Conservation (phyloP, 495 filamentous ascomycete genomes). For the Penicillium cinerascens region DNA sequence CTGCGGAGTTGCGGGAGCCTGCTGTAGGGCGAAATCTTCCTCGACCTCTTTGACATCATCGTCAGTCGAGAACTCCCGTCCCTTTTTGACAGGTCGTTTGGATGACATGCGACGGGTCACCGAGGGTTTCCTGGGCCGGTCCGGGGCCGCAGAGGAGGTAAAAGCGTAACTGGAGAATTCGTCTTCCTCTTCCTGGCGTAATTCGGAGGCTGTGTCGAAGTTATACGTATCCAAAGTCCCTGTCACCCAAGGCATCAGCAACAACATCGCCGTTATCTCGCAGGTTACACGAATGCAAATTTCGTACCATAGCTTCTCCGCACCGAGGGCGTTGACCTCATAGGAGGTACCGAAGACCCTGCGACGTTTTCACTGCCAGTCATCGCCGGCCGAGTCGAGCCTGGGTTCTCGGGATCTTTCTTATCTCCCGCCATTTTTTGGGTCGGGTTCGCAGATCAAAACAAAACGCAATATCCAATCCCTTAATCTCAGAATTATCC, state of each 20-base stretch:
- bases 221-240: slow-evolving; percentile 35
- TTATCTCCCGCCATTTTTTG: slow-evolving; percentile 20
- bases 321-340: slow-evolving; percentile 19
- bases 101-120: slow-evolving; percentile 70
- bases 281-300: slow-evolving; percentile 14
- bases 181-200: slow-evolving; percentile 28
- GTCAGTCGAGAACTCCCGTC: slow-evolving; percentile 90
- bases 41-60: slow-evolving; percentile 86
- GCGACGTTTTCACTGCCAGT: slow-evolving; percentile 9
- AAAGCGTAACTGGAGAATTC: slow-evolving; percentile 27
- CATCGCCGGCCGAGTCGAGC: slow-evolving; percentile 11
- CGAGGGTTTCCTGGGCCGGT: slow-evolving; percentile 65
- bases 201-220: slow-evolving; percentile 26
- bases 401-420: slow-evolving; percentile 10
- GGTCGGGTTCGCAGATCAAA: slow-evolving; percentile 6
- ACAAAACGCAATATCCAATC: not conserved
- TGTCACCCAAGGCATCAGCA: slow-evolving; percentile 17
- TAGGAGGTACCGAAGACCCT: slow-evolving; percentile 6
- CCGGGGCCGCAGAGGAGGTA: slow-evolving; percentile 52
- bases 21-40: slow-evolving; percentile 41
- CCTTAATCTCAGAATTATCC: not conserved
- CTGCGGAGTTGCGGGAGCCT: slow-evolving; percentile 28
- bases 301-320: slow-evolving; percentile 38
- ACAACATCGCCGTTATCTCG: slow-evolving; percentile 2
- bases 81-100: slow-evolving; percentile 66